Conservation (phyloP, 2,329 filamentous ascomycete species). For the Penicillium sp. region DNA sequence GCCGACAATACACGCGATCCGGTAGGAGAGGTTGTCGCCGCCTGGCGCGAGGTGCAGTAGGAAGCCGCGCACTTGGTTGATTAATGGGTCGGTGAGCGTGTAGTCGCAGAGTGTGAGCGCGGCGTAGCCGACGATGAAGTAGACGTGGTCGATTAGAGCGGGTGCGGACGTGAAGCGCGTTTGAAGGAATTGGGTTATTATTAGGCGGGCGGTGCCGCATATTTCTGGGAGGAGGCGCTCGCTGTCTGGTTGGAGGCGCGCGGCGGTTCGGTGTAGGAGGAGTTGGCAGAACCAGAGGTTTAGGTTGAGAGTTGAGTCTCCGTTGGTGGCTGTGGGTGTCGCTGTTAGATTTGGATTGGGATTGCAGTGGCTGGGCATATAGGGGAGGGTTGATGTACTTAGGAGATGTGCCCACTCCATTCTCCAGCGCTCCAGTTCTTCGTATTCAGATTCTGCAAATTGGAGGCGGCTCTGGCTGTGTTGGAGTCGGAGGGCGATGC, state of each 20-base stretch:
- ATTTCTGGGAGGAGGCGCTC: conserved; percentile 28
- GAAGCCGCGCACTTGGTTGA: conserved; percentile 32
- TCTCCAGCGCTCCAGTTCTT: conserved; percentile 35
- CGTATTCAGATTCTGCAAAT: conserved; percentile 27
- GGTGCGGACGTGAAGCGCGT: conserved; percentile 31
- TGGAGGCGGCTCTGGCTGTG: conserved; percentile 24
- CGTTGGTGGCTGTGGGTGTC: conserved; percentile 21
- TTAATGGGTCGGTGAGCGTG: conserved; percentile 29
- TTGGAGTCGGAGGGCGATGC: conserved; percentile 28
- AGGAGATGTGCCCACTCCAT: conserved; percentile 34
- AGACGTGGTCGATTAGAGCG: conserved; percentile 30
- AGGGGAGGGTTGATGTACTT: conserved; percentile 14
- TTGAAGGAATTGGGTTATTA: conserved; percentile 29
- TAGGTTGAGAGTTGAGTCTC: conserved; percentile 31
- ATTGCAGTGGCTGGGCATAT: background rate
- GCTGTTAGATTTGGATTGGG: background rate
- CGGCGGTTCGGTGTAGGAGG: conserved; percentile 32
- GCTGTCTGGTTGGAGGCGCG: conserved; percentile 24
- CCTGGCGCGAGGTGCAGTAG: conserved; percentile 32
- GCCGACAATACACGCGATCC: conserved; percentile 30
- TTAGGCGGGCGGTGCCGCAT: conserved; percentile 28
- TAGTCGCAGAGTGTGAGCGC: conserved; percentile 36
- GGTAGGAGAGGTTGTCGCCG: conserved; percentile 33
- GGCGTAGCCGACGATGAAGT: conserved; percentile 34
- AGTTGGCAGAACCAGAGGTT: conserved; percentile 36